Evolutionary conservation across 2,329 filamentous ascomycete genomes (phyloP), one percentile per base, ranked within the genome.

Genomic region (Trichoderma semiorbis): DNA sequence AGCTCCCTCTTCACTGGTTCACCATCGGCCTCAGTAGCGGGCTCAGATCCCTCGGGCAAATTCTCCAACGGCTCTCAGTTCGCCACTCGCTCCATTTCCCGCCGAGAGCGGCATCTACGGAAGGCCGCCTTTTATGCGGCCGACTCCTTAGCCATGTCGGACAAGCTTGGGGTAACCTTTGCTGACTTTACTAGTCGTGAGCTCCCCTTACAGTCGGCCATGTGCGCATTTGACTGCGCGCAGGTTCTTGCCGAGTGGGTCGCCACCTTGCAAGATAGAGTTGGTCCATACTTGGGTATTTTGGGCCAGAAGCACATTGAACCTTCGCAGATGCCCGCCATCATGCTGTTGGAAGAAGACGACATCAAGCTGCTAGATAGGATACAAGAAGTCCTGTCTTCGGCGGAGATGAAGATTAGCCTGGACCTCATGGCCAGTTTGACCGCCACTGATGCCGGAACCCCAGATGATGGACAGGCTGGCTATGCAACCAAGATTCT

Each of bases 121-220:
- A 97, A 95, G 80, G 96, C 96, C n/a, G 96, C 95, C 0, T 97
- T 94, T 78, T 97, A 97, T 78, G 96, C 96, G 1, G 94, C 94
- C 1, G 94, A 98, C 80, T 97, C 95, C 0, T 88, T 99, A 10
- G 90, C 91, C 32, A 96, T 96, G 89, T 92, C 94, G 2, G 93
- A 97, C 79, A 95, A 92, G 78, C 87, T 96, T 14, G 94, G 94
- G 1, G 89, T 95, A 32, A 94, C 93, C 0, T 96, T 95, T 81
- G 91, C 93, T 8, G 94, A 97, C 74, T 91, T 93, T 73, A 92
- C 91, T 1, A 94, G 92, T 68, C 88, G 93, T 58, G 94, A 98
- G 78, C 86, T 98, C 14, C 94, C 96, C 0, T 88, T 97, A 50
- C 95, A 97, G 79, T 94, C 93, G 16, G 93, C 94, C 1, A 91